These are phyloP conservation scores for Ceratocystiopsis sp. DNA, from an alignment of 2,329 filamentous ascomycete species.

Conservation along the genomic window DNA sequence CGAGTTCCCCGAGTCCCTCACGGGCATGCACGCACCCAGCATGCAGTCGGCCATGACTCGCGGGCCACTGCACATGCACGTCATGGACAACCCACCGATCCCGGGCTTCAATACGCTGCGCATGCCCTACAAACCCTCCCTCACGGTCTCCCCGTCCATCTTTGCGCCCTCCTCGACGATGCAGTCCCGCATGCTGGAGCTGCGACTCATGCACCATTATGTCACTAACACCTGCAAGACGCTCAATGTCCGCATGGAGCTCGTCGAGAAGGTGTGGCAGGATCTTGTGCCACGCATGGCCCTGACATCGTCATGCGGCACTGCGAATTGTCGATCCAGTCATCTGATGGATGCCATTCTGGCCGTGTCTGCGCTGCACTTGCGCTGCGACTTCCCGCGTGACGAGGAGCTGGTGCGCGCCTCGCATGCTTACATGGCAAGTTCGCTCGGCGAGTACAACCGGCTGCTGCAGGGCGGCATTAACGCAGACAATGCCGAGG, in stretches of 20 bases:
- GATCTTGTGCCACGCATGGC: slow-evolving; percentile 42
- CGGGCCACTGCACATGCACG: no score
- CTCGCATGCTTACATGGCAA: slow-evolving; percentile 48
- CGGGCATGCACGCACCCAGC: no score
- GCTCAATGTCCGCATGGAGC: slow-evolving; percentile 33
- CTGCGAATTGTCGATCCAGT: slow-evolving; percentile 17
- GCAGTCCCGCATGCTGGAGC: slow-evolving; percentile 34
- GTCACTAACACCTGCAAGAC: slow-evolving; percentile 43
- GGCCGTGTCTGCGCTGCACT: slow-evolving; percentile 45
- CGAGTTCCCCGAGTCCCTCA: slow-evolving; percentile 23
- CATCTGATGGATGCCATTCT: slow-evolving; percentile 48
- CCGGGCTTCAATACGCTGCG: no score
- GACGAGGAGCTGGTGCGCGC: slow-evolving; percentile 43
- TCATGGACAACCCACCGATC: no score
- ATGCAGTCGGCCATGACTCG: no score
- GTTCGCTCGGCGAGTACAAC: slow-evolving; percentile 43
- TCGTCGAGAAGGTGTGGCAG: slow-evolving; percentile 40
- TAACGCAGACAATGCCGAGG: slow-evolving; percentile 40
- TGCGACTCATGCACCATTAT: slow-evolving; percentile 48
- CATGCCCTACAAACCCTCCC: background rate
- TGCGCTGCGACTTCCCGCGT: slow-evolving; percentile 37
- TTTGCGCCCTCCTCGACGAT: slow-evolving; percentile 18
- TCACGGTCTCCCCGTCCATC: slow-evolving; percentile 7
- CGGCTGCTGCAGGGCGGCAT: slow-evolving; percentile 38
- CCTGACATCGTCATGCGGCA: slow-evolving; percentile 26